Evolutionary conservation across 1,139 yeast genomes (phyloP).

Genomic region (Debaryomyces fabryi): DNA sequence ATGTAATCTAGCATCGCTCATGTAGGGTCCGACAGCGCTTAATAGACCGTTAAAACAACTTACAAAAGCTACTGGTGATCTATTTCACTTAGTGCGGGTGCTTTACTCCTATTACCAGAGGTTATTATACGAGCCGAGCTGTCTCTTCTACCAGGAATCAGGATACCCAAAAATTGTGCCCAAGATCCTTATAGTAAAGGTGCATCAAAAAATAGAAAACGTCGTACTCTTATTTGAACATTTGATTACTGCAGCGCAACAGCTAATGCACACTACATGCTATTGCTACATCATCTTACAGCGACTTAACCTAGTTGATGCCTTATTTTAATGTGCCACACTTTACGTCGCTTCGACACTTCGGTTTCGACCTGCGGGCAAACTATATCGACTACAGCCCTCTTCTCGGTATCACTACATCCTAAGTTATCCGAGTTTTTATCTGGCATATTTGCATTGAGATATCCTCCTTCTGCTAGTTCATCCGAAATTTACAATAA

Average conservation of each 20-base stretch:
- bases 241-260: too few species aligned
- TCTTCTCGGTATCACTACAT: neutral
- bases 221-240: neutral
- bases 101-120: neutral
- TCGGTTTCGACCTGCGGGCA: neutral
- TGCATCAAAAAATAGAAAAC: neutral
- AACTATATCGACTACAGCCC: neutral
- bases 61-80: neutral
- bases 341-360: neutral
- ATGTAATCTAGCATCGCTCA: conserved; percentile 18
- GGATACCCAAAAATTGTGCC: neutral
- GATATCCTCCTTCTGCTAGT: neutral
- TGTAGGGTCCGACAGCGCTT: conserved; percentile 2
- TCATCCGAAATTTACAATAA: neutral
- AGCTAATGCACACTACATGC: too few species aligned
- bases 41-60: neutral
- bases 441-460: neutral
- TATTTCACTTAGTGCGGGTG: neutral
- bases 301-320: neutral
- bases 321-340: neutral
- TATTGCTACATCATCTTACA: neutral
- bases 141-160: neutral
- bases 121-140: neutral
- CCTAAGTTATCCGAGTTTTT: neutral
- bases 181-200: neutral